Evolutionary conservation across 257 asterid genomes (phyloP).

Genomic region (Jacaranda mimosifolia): DNA sequence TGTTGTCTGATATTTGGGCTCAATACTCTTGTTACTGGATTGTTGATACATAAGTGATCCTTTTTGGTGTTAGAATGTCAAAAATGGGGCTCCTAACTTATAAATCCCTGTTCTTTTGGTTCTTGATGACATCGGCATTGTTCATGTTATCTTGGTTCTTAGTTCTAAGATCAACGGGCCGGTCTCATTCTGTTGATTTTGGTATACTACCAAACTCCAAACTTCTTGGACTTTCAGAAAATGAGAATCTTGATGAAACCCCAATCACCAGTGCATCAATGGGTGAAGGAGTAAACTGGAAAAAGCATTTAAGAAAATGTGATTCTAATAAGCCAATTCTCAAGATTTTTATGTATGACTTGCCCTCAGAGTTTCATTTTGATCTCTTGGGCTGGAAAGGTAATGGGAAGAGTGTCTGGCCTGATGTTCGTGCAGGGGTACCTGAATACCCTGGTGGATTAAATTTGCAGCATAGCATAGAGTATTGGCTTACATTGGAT

Average conservation of each 20-base stretch:
- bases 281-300: constrained; percentile 25
- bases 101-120: constrained; percentile 72
- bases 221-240: constrained; percentile 38
- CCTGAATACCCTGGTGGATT: constrained; percentile 91
- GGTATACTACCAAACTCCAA: constrained; percentile 60
- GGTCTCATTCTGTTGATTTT: constrained; percentile 51
- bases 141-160: constrained; percentile 81
- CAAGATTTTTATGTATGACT: constrained; percentile 88
- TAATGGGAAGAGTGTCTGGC: constrained; percentile 68
- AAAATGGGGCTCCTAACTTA: constrained; percentile 56
- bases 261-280: not conserved
- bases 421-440: constrained; percentile 62
- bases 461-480: constrained; percentile 95
- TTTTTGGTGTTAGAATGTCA: constrained; percentile 45
- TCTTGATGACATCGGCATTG: constrained; percentile 62
- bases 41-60: not conserved
- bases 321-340: constrained; percentile 51
- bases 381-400: constrained; percentile 74
- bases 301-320: constrained; percentile 41
- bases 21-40: not conserved
- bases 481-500: constrained; percentile 91
- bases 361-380: constrained; percentile 89
- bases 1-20: constrained; percentile 32
- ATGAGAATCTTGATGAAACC: constrained; percentile 35
- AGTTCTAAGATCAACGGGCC: constrained; percentile 65